A percentile compares a stretch with the other conserved stretches of the same genome.
Conservation (phyloP, 345 rosid genomes). For the Clarkia xantiana region DNA sequence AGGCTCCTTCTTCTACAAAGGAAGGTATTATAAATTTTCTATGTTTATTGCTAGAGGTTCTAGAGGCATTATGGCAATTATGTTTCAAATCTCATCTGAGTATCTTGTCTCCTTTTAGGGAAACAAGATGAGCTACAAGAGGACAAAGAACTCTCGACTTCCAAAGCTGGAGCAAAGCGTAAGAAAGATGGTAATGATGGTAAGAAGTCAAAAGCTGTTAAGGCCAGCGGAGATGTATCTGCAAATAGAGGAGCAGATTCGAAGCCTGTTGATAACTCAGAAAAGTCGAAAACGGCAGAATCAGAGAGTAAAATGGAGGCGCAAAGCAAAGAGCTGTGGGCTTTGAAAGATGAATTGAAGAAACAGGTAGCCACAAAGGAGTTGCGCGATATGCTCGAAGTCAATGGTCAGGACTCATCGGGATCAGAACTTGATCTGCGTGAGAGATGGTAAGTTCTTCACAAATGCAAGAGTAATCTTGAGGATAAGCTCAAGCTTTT, state of each 20-base stretch:
- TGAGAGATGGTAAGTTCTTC: conserved; percentile 53
- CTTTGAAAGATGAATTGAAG: conserved; percentile 72
- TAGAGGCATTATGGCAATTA: no score
- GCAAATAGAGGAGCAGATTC: conserved; percentile 6
- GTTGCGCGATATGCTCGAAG: conserved; percentile 74
- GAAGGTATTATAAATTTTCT: conserved; percentile 22
- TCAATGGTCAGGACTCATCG: conserved; percentile 57
- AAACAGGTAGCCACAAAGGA: conserved; percentile 58
- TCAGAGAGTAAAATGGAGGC: conserved; percentile 49
- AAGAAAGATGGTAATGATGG: conserved; percentile 29
- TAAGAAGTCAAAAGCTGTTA: conserved; percentile 41
- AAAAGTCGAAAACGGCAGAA: conserved; percentile 7
- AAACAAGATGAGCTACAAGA: conserved; percentile 13
- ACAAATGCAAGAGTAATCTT: no score
- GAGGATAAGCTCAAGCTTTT: no score
- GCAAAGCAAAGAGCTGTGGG: conserved; percentile 75
- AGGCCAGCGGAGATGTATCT: conserved; percentile 33
- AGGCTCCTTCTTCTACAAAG: conserved; percentile 28
- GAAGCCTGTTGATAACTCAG: no score
- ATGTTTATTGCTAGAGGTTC: no score
- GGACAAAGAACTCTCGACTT: conserved; percentile 19
- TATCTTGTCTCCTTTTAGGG: conserved; percentile 13
- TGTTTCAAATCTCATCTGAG: no score
- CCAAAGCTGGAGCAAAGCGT: conserved; percentile 48
- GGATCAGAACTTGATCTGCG: conserved; percentile 93